Evolutionary conservation across 2,329 filamentous ascomycete species (phyloP).

Genomic region (Trichoderma guizhouense): DNA sequence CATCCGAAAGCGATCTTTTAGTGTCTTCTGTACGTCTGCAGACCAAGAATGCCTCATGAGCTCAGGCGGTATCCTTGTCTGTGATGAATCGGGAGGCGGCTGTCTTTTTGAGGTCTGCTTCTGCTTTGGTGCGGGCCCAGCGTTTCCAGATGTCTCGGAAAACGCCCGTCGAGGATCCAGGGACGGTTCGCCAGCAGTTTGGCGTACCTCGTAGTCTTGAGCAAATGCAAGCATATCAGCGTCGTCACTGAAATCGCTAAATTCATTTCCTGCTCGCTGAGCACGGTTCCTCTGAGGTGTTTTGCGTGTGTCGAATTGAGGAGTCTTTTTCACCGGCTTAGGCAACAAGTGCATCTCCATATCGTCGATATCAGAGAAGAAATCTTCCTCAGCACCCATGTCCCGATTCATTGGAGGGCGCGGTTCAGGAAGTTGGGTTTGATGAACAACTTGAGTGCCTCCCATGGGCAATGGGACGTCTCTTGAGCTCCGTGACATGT

Average conservation of each 20-base stretch:
- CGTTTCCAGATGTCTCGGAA: constrained; percentile 49
- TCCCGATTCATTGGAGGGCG: constrained; percentile 19
- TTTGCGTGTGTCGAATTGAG: constrained; percentile 9
- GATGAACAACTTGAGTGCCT: constrained; percentile 48
- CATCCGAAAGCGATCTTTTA: constrained; percentile 81
- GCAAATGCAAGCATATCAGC: constrained; percentile 52
- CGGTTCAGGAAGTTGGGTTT: constrained; percentile 45
- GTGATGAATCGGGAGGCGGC: constrained; percentile 24
- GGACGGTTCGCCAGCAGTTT: constrained; percentile 28
- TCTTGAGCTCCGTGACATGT: constrained; percentile 34
- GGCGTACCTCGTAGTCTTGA: constrained; percentile 46
- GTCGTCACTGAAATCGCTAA: constrained; percentile 50
- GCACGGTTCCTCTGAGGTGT: constrained; percentile 5
- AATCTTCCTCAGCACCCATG: constrained; percentile 28
- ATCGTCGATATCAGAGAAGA: constrained; percentile 32
- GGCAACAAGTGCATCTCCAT: constrained; percentile 23
- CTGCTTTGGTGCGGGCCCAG: constrained; percentile 30
- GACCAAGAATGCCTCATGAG: constrained; percentile 77
- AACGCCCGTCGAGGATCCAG: constrained; percentile 38
- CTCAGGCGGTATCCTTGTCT: constrained; percentile 44
- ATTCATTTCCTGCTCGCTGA: constrained; percentile 32
- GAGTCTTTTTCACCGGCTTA: constrained; percentile 13
- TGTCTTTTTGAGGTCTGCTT: constrained; percentile 34
- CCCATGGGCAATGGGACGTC: constrained; percentile 32
- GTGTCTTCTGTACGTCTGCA: constrained; percentile 71